Evolutionary conservation across 2,329 filamentous ascomycete genomes (phyloP), one percentile per base, ranked within the genome.

Genomic region (Fusarium luffae): DNA sequence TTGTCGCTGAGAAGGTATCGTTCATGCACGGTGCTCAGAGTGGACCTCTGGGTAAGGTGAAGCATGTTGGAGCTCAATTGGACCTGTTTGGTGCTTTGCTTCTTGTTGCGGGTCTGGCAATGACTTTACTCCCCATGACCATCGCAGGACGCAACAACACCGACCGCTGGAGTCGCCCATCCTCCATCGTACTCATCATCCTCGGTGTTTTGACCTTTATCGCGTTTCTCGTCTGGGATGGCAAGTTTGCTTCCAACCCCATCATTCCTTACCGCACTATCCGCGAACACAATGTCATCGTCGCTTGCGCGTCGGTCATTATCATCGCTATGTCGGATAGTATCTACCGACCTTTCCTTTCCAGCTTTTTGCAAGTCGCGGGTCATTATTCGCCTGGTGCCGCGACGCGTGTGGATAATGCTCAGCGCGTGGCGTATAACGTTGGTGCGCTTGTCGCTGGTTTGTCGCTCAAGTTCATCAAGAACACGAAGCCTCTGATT

Each of bases 311-410:
- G 3, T 71, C 68, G 0, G 69, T 66, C 0, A 63, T 62, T 1
- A 50, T 66, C 2, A 71, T 71, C 7, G 64, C 68, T 2, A 71
- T 69, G 68, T 68, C 68, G 4, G 68, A 71, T 6, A 71, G 68
- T 2, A 54, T 71, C 6, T 71, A 71, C 16, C 44, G 68, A 2
- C 68, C 68, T 0, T 71, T 71, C 14, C 52, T 71, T 3, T 71
- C 68, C 0, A 71, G 68, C 12, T 71, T 71, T 10, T 34, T 71
- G 0, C 68, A 71, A 9, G 68, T 71, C 7, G 64, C 68, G 0
- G 68, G 68, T 0, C 64, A 71, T 1, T 71, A 71, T 11, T 71
- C 68, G 0, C 68, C 68, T 0, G 68, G 68, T 4, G 68, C 68
- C 1, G 68, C 68, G 2, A 71, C 68, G 0, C 30, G 68, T 3